Evolutionary conservation across 1,284 basidiomycete genomes (phyloP), one percentile per base, ranked within the genome.

Genomic region (Neonothopanus nambi): DNA sequence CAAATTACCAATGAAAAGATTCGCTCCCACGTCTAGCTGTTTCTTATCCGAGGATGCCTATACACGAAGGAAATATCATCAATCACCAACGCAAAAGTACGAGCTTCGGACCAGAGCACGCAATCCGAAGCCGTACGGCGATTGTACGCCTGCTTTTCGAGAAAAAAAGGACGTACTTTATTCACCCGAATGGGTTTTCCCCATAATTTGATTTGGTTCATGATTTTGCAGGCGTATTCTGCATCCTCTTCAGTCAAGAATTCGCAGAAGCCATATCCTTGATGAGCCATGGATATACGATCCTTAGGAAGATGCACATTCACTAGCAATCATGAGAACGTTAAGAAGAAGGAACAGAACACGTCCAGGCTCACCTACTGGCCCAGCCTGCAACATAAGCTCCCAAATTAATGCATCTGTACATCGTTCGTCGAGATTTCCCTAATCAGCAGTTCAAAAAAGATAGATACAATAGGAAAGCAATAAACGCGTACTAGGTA

Each of bases 291-390:
- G 11, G 95, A 97, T 59, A 99, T 94, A 61, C 96, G 87, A 74
- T 99, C 97, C 73, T 98, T 99, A n/a, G 96, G 96, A n/a, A 99
- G 79, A 74, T 97, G 95, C 0, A 97, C 94, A 65, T 97, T 98
- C 30, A 94, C 95, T 97, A 61, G n/a, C 51, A 26, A 42, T 17
- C 56, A 43, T 21, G 43, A 48, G 52, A 24, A 38, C 24, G 48
- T 61, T 21, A 63, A 55, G 37, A 37, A 43, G 13, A 41, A 40
- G 36, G 21, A 26, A 52, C 57, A 48, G 15, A 49, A 30, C 33
- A 39, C 35, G 42, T 33, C 5, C 23, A 23, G 51, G 78, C 90
- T 67, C 67, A 93, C 95, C 93, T 51, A 98, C 93, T 59, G 96
- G 96, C 5, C 96, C 96, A 11, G 95, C 95, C 75, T 98, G 96